Evolutionary conservation across 352 stramenopile species (phyloP), one percentile per base, ranked within the genome.

Genomic region (Pilasporangium apinafurcum): DNA sequence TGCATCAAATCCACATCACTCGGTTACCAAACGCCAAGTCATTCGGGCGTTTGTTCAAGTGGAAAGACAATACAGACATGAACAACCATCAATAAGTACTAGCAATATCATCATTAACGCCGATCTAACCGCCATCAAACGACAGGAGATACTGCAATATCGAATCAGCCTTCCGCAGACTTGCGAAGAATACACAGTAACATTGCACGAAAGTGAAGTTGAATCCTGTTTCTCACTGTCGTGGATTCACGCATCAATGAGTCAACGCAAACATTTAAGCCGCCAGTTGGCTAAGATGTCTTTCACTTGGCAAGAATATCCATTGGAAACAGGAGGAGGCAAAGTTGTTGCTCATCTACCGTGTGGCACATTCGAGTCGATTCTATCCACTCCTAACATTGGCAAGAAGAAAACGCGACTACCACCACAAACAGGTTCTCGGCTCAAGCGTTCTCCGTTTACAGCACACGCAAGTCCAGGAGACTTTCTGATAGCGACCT

Each of bases 1-100:
- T 16, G 30, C 55, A 1, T 28, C 55, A 14, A 63, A 59, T 16
- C 53, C 54, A 4, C 58, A 83, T 8, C 75, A 87, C 12, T 10
- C 21, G 0, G 28, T 90, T 3, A 48, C 62, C 7, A 66, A 64
- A 22, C 56, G 63, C 4, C 38, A 57, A 6, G 53, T 83, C 5
- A 27, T 74, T 8, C 69, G 72, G 0, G 44, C 35, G 20, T 85
- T 85, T 37, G 44, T 86, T 6, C 75, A 90, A 50, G 70, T 75
- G 7, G 78, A 90, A 30, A 56, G 71, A 0, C 52, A 56, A 8
- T 45, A 53, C 8, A 20, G 40, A 6, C 31, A 30, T 12, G 36
- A n/a, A n/a, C n/a, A n/a, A n/a, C n/a, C n/a, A n/a, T n/a, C n/a
- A n/a, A n/a, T n/a, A n/a, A n/a, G n/a, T n/a, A n/a, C n/a, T n/a